Conservation (phyloP, 495 filamentous ascomycete genomes). For the Patellaria atrata region DNA sequence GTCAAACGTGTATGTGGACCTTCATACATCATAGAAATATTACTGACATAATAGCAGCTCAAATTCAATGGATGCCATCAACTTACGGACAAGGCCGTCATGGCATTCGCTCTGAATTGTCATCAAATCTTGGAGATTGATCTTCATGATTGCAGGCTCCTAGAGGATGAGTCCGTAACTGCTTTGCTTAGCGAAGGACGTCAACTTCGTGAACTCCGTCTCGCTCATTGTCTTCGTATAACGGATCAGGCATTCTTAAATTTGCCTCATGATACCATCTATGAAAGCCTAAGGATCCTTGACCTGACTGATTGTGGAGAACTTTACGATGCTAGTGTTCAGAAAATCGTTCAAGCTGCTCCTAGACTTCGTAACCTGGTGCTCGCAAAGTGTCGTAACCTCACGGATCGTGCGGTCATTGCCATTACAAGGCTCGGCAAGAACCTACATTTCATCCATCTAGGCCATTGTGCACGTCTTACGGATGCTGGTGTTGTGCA, state of each 20-base stretch:
- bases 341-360: constrained; percentile 71
- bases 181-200: constrained; percentile 58
- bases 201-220: constrained; percentile 73
- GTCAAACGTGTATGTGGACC: constrained; percentile 62
- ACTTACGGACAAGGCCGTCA: constrained; percentile 61
- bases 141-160: constrained; percentile 65
- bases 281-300: constrained; percentile 80
- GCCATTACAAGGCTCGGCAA: constrained; percentile 83
- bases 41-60: constrained; percentile 39
- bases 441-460: constrained; percentile 89
- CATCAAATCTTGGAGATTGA: constrained; percentile 93
- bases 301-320: constrained; percentile 80
- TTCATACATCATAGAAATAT: background rate
- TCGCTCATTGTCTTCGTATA: constrained; percentile 70
- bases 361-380: constrained; percentile 86
- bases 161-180: constrained; percentile 70
- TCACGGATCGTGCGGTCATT: constrained; percentile 79
- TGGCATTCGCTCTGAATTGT: constrained; percentile 76
- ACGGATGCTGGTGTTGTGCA: constrained; percentile 74
- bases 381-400: constrained; percentile 79
- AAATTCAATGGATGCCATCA: constrained; percentile 85
- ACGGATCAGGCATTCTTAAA: constrained; percentile 75
- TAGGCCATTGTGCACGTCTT: constrained; percentile 85
- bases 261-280: constrained; percentile 51
- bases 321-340: constrained; percentile 71